Conservation (phyloP, 768 basidiomycete genomes). For the Hirschioporus abietinus region DNA sequence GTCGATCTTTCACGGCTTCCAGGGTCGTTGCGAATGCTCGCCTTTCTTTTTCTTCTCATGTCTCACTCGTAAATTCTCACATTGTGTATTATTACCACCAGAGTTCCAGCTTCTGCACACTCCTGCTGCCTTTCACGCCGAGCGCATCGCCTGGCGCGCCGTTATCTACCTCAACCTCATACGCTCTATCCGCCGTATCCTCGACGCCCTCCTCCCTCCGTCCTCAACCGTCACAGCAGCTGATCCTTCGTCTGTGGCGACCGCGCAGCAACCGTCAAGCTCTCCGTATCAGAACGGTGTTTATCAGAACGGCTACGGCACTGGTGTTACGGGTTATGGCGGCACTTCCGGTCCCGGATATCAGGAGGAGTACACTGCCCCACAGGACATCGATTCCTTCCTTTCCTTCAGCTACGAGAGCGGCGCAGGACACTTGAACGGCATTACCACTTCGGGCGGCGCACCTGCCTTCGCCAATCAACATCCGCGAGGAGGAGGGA, state of each 20-base stretch:
- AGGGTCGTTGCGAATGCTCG: too few relatives aligned
- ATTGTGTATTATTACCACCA: slow-evolving; percentile 24
- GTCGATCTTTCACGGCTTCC: neutral
- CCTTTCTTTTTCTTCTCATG: too few relatives aligned
- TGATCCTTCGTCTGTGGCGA: neutral
- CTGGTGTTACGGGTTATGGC: neutral
- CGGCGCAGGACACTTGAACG: neutral
- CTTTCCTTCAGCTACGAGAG: neutral
- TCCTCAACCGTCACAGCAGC: neutral
- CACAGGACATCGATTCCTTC: neutral
- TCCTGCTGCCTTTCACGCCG: slow-evolving; percentile 69
- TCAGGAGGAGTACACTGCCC: neutral
- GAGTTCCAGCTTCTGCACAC: slow-evolving; percentile 83
- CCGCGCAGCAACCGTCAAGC: neutral
- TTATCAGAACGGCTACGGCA: neutral
- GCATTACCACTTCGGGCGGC: neutral
- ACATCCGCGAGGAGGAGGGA: neutral
- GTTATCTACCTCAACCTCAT: slow-evolving; percentile 88
- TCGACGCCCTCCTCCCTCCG: slow-evolving; percentile 2
- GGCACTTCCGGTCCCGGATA: neutral
- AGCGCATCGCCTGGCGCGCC: slow-evolving; percentile 80
- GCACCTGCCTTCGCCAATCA: neutral
- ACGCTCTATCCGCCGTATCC: slow-evolving; percentile 60
- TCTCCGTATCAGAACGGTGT: neutral
- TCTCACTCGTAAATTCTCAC: too few relatives aligned